Conservation (phyloP, 306 rosid genomes). For the Malus asiatica region DNA sequence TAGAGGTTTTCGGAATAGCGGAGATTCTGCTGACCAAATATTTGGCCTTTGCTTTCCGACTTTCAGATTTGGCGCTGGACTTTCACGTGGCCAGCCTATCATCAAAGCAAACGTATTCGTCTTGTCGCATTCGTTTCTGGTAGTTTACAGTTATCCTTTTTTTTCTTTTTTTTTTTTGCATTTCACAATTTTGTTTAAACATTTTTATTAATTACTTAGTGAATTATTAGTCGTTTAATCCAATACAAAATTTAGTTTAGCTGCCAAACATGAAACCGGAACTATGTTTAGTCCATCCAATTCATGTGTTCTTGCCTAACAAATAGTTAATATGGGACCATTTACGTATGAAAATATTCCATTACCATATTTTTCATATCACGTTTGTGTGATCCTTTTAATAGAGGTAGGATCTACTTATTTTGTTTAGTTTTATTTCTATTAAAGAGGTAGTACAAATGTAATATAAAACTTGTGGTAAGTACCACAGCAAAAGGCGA, state of each 20-base stretch:
- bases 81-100: not conserved
- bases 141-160: not conserved
- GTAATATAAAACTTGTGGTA: no score
- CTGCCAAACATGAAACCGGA: not conserved
- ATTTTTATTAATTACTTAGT: not conserved
- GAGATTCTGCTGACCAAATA: not conserved
- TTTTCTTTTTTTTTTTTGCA: not conserved
- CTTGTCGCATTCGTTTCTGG: not conserved
- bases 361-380: no score
- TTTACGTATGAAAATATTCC: no score
- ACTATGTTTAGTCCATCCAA: not conserved
- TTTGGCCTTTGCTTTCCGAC: not conserved
- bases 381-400: no score
- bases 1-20: not conserved
- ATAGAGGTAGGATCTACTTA: no score
- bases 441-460: no score
- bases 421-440: no score
- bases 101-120: not conserved
- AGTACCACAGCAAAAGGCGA: no score
- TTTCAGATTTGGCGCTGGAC: not conserved
- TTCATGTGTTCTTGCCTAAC: no score
- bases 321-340: no score
- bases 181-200: no score
- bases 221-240: not conserved
- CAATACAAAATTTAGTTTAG: not conserved